Evolutionary conservation across 352 stramenopile species (phyloP), one percentile per base, ranked within the genome.

Genomic region (Pythium brachiatum): DNA sequence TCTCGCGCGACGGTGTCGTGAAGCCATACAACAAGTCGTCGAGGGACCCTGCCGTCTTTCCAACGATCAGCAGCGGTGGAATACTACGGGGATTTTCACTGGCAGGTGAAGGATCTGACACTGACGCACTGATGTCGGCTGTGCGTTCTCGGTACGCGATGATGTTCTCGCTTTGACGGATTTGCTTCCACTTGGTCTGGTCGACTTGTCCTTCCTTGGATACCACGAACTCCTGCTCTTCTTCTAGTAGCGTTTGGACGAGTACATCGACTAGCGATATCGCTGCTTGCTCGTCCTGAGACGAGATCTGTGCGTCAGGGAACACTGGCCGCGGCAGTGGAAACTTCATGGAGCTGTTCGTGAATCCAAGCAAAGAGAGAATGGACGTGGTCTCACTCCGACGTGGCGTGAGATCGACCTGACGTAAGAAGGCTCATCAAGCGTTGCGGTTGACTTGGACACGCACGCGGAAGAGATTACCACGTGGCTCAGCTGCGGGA

Each of bases 141-240:
- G 18, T 11, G 20, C 38, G 50, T 15, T 53, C 59, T 32, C 39
- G 59, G 41, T 66, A 66, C 25, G 58, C 52, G n/a, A 20, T 20
- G 26, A 58, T 29, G 51, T 60, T 60, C 23, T 66, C 51, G 29
- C 36, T 66, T 41, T 43, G 39, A 7, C 59, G 51, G n/a, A 66
- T 6, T 2, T 47, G 39, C 41, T 66, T 66, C 59, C 59, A 66
- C 16, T 54, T 54, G 27, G 50, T n/a, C 21, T 64, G 39, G 75
- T 70, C 68, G 72, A 78, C 68, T 72, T 62, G 66, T 73, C 77
- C 53, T 54, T 68, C 29, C 34, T 34, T 64, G 29, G 11, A 46
- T 8, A 34, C 54, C 53, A 29, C 44, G 26, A 52, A 48, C 34
- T 50, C 34, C 8, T 52, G 43, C 36, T 66, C 59, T 41, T 66